Evolutionary conservation across 2,329 filamentous ascomycete genomes (phyloP).

Genomic region (Huntiella bhutanensis): DNA sequence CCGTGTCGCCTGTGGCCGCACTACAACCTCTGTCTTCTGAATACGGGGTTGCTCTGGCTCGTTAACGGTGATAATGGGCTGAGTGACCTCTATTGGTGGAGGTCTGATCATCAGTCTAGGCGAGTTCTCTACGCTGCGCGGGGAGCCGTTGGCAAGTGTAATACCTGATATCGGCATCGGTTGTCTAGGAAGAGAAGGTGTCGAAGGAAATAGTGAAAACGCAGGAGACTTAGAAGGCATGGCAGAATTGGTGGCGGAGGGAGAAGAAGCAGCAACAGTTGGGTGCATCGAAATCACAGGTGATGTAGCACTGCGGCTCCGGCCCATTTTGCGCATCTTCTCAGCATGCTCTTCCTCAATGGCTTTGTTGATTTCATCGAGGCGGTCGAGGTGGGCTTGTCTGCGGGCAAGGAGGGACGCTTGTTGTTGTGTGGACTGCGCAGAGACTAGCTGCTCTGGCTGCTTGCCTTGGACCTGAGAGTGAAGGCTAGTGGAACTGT

Average conservation of each 20-base stretch:
- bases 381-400: constrained; percentile 38
- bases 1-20: constrained; percentile 13
- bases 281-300: constrained; percentile 4
- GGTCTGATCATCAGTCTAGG: neutral
- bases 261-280: neutral
- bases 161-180: constrained; percentile 6
- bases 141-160: neutral
- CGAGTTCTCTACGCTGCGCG: neutral
- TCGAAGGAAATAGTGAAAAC: constrained; percentile 26
- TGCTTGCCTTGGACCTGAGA: neutral
- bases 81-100: neutral
- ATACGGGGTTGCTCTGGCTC: neutral
- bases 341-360: constrained; percentile 10
- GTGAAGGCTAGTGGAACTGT: neutral
- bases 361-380: constrained; percentile 32
- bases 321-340: constrained; percentile 1
- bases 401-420: constrained; percentile 33
- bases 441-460: neutral
- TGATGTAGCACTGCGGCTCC: constrained; percentile 9
- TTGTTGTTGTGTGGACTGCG: constrained; percentile 13
- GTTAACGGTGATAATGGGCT: neutral
- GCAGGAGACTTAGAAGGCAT: constrained; percentile 21
- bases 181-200: constrained; percentile 15
- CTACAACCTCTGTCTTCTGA: constrained; percentile 1
- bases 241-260: neutral